Evolutionary conservation across 2,329 filamentous ascomycete genomes (phyloP), one percentile per base, ranked within the genome.

Genomic region (Phoma sp.): DNA sequence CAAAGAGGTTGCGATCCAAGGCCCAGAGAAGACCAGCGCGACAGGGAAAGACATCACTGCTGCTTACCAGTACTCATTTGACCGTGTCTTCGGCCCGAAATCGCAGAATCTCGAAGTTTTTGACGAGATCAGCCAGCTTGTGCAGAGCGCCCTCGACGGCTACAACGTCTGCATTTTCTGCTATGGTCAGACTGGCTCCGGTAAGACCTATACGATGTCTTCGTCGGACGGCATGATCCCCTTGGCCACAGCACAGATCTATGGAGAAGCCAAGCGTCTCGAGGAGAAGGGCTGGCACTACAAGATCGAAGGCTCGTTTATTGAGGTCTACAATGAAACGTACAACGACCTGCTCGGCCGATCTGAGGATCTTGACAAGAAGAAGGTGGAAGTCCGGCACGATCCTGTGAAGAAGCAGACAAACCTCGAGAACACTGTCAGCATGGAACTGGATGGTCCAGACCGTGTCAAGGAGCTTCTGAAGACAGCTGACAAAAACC

Each of bases 161-260:
- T 99, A 96, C 79, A 99, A 98, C 65, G 95, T 99, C 46, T 98
- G 93, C 76, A 98, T 99, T 59, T 96, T 99, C 78, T 97, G 93
- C 71, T 99, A 99, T 70, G 95, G 95, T 38, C 95, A 99, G 75
- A 99, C 95, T 0, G 95, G 95, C 3, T 95, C 93, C 14, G 95
- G 95, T 56, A 99, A 99, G 81, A 99, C 95, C 0, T 90, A 89
- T 71, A 98, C 95, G 4, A 99, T 99, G 95, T 96, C 90, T 8
- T 95, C 90, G 2, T 89, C 88, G 0, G 91, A 97, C 65, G 95
- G 95, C 62, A 97, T 99, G 89, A 99, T 99, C 55, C 93, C 95
- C 1, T 86, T 89, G 7, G 93, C 95, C 3, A 95, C 96, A 7
- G 86, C 90, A 62, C 93, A 98, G 80, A 96, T 99, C 60, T 97